Base-by-base conservation (phyloP, 441 rosid genomes). In the Arabidopsis hybrid region DNA sequence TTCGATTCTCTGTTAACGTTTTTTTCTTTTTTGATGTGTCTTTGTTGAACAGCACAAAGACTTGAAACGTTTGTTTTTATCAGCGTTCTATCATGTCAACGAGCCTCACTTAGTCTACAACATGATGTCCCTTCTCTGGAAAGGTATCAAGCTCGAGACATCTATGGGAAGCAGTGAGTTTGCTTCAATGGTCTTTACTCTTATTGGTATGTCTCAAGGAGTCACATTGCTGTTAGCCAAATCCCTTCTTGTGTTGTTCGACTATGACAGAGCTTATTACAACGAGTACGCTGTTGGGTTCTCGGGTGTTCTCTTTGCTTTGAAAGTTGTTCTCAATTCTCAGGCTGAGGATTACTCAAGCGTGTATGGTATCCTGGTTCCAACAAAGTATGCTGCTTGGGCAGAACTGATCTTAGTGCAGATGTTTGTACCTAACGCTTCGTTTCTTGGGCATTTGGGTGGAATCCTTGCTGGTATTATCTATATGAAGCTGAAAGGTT, bases 91-190 rank as follows among this genome's bases (percentile, higher is more conserved):
- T 83, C 99, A 94, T 73, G 71, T 84, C 4, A 85, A 86, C 17
- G 99, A 94, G 60, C 75, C 97, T 57, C 97, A 94, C 81, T 78
- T 94, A 55, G 82, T 87, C 35, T 94, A 87, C 84, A 94, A 94
- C 80, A 92, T 94, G 99, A 83, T 84, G 74, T 92, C 99, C 0
- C 88, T 94, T 39, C 77, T 94, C 52, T 94, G 99, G 99, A 94
- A 94, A 85, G 99, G 99, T 50, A 74, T 86, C 43, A 92, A 83
- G 62, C 80, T 94, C 77, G 99, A 94, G 83, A 84, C 87, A 11
- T 82, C 91, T 7, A 84, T 94, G 97, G 99, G 97, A 78, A 94
- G 97, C 78, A 57, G 82, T 17, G 87, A 90, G 75, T 94, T 94
- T 79, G 92, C 92, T 32, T 85, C 91, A 3, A 92, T 89, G 93